Evolutionary conservation across 306 rosid species (phyloP).

Genomic region (Styphnolobium japonicum): DNA sequence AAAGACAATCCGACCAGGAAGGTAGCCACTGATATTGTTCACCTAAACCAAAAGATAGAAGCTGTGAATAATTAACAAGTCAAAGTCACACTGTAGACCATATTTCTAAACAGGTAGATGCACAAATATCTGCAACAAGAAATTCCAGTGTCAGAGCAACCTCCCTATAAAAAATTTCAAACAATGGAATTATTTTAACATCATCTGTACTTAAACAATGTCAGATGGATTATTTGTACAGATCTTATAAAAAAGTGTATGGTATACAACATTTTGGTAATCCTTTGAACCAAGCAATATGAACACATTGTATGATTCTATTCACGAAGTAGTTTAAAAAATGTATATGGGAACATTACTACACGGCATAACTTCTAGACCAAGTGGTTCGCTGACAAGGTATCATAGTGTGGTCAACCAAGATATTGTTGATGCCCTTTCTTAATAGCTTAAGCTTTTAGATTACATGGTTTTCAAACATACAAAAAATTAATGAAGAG

Average conservation of each 20-base stretch:
- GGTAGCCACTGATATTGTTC: conserved; percentile 95
- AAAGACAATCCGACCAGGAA: conserved; percentile 93
- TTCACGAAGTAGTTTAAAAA: background rate
- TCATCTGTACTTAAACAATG: background rate
- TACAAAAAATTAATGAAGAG: too few relatives aligned
- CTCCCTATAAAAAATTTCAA: background rate
- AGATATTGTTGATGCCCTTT: background rate
- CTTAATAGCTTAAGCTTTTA: too few relatives aligned
- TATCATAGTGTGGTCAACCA: background rate
- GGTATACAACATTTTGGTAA: background rate
- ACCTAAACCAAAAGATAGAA: conserved; percentile 58
- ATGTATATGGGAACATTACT: background rate
- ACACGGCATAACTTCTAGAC: background rate
- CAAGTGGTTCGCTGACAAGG: background rate
- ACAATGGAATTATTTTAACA: background rate
- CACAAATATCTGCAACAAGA: conserved; percentile 20
- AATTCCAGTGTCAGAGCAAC: background rate
- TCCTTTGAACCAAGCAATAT: background rate
- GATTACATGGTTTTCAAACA: too few relatives aligned
- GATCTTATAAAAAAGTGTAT: background rate
- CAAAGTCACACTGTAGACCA: conserved; percentile 7
- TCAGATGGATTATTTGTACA: background rate
- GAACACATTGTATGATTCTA: background rate
- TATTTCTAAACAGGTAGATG: conserved; percentile 1
- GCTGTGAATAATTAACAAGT: conserved; percentile 11